Base-by-base conservation (phyloP, 352 stramenopile species). In the Globisporangium mamillatum region DNA sequence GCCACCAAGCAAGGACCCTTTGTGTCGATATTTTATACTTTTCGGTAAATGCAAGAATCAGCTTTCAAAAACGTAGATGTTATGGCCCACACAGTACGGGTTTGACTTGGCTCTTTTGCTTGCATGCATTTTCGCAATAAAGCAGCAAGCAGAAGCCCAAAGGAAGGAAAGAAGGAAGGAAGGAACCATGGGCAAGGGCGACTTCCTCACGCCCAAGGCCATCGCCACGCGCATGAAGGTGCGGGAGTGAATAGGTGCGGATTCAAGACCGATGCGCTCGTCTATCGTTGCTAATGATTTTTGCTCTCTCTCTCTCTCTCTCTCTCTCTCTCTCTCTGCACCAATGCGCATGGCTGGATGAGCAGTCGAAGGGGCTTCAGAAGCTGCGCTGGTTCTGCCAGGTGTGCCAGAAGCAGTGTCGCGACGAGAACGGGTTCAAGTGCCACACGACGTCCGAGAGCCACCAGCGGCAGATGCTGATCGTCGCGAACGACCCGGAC, bases 361-460 rank as follows among this genome's bases (percentile, higher is more conserved):
- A 16, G 29, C 79, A 98, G 85, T 76, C 92, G 48, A 98, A 97
- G 72, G 98, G 98, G 14, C 88, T 99, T 2, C 96, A 99, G 79
- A 99, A 99, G 80, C 88, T 99, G 54, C 93, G 97, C 24, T 99
- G 97, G 91, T 99, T 98, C 78, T 99, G 98, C 75, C 97, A 99
- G 81, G 98, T 99, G 78, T 99, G 97, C 76, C 78, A 96, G 75
- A 99, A 99, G 82, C 97, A 99, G 81, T 99, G 98, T 76, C 93
- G 97, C n/a, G 98, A 99, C 74, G 97, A 99, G 77, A 99, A 99
- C 81, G 98, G 98, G 18, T 99, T 99, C 84, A 99, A 99, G 84
- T 99, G 97, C 73, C 98, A 99, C 83, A 92, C 97, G 36, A 98
- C 85, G 12, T 98, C 90, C 38, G 98, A 99, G 73, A 94, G 91